Evolutionary conservation across 2,329 filamentous ascomycete genomes (phyloP).

Genomic region (Apiospora rasikravindrae): DNA sequence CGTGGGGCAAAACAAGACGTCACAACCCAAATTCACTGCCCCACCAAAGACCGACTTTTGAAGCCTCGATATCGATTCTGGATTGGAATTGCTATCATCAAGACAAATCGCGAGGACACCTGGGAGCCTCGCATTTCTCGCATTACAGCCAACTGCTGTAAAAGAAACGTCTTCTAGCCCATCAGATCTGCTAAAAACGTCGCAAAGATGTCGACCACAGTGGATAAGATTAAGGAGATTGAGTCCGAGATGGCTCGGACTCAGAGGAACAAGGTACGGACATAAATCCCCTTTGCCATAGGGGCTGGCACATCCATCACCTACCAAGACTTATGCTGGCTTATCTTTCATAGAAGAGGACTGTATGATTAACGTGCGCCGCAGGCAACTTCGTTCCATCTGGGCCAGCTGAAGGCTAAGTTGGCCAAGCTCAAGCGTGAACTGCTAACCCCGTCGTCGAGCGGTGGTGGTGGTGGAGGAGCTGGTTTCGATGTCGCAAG

Average conservation of each 20-base stretch:
- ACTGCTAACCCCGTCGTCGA: conserved; percentile 80
- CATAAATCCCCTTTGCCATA: neutral
- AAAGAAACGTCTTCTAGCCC: neutral
- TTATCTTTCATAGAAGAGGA: neutral
- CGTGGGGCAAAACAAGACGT: conserved; percentile 16
- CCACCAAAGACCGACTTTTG: conserved; percentile 18
- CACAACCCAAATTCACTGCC: conserved; percentile 14
- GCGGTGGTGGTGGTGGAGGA: conserved; percentile 82
- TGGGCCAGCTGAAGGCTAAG: conserved; percentile 97
- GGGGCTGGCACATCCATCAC: neutral
- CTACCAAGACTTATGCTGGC: neutral
- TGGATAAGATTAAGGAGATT: conserved; percentile 99
- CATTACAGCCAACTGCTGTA: neutral
- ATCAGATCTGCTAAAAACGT: conserved; percentile 25
- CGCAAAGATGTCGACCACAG: conserved; percentile 88
- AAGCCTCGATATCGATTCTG: conserved; percentile 13
- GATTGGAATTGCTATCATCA: neutral
- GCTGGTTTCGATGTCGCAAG: conserved; percentile 96
- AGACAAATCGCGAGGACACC: neutral
- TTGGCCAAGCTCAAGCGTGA: conserved; percentile 97
- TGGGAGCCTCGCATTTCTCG: neutral
- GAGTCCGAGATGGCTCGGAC: conserved; percentile 98
- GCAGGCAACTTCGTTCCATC: conserved; percentile 81
- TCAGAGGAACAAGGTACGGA: conserved; percentile 84
- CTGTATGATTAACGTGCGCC: neutral